Percentiles rank a stretch among this genome's conserved stretches.
Conservation (phyloP, 768 basidiomycete species). For the Mycena vulgaris region DNA sequence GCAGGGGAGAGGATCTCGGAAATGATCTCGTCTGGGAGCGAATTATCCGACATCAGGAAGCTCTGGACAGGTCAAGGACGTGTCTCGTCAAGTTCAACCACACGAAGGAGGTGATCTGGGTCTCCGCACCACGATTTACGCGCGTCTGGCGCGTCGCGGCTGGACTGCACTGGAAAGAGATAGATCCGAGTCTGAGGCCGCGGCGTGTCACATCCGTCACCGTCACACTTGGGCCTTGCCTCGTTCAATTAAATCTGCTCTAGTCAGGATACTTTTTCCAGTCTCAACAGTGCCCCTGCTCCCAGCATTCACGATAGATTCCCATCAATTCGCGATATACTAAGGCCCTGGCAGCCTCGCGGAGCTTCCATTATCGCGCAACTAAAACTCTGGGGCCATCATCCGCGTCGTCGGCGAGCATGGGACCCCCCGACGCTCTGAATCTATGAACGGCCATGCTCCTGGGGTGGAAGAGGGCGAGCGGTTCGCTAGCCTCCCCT, state of each 20-base stretch:
- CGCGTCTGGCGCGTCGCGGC: not conserved
- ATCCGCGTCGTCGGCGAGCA: constrained; percentile 25
- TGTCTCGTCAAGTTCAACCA: too few relatives aligned
- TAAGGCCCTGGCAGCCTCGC: too few relatives aligned
- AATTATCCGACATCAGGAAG: not conserved
- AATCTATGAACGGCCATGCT: not conserved
- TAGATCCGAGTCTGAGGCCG: constrained; percentile 35
- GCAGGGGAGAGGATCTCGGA: constrained; percentile 40
- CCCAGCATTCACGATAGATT: too few relatives aligned
- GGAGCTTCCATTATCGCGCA: not conserved
- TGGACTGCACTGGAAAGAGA: too few relatives aligned
- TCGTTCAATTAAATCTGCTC: too few relatives aligned
- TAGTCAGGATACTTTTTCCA: too few relatives aligned
- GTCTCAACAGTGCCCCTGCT: too few relatives aligned
- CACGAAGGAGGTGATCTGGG: too few relatives aligned
- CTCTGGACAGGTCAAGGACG: not conserved
- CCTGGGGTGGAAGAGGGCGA: constrained; percentile 44
- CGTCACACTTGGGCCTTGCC: too few relatives aligned
- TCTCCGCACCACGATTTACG: not conserved
- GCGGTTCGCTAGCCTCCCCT: constrained; percentile 51
- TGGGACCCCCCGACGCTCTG: not conserved
- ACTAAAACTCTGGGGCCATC: constrained; percentile 38
- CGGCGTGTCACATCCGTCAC: too few relatives aligned
- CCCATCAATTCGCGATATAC: too few relatives aligned
- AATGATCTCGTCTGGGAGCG: constrained; percentile 44